Percentiles rank a stretch among this genome's conserved stretches.
phyloP scores from a whole-genome alignment of 1,284 basidiomycete species.

The Melampsora abietis-canadensis region DNA sequence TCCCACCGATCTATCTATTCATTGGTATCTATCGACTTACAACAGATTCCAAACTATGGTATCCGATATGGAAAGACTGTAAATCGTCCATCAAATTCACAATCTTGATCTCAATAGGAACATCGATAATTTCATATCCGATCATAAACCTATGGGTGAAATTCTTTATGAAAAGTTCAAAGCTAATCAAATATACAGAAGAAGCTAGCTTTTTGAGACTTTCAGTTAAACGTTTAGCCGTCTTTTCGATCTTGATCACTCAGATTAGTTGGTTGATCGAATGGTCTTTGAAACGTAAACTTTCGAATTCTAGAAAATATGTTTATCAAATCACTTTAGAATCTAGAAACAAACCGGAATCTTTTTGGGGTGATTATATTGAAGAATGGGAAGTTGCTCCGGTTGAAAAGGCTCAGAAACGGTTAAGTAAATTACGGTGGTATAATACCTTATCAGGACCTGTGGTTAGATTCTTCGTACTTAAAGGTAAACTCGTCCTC shows the following conservation, averaged over 20 bases:
- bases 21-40: conserved; percentile 70
- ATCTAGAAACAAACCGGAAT: conserved; percentile 70
- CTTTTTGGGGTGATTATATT: conserved; percentile 59
- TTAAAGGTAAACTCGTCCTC: conserved; percentile 46
- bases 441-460: conserved; percentile 47
- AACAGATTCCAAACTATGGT: conserved; percentile 64
- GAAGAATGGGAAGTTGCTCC: conserved; percentile 52
- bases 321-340: conserved; percentile 69
- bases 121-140: conserved; percentile 14
- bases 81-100: conserved; percentile 2
- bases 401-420: conserved; percentile 48
- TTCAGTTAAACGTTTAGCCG: conserved; percentile 59
- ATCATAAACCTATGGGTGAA: conserved; percentile 22
- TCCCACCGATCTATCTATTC: conserved; percentile 69
- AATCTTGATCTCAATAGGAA: conserved; percentile 2
- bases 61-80: conserved; percentile 62
- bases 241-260: conserved; percentile 66
- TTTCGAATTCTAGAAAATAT: conserved; percentile 69
- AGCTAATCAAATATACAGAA: not conserved
- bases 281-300: conserved; percentile 75
- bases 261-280: conserved; percentile 70
- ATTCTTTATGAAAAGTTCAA: conserved; percentile 10
- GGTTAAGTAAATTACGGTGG: conserved; percentile 43
- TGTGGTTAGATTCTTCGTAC: conserved; percentile 47
- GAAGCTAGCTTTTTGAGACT: not conserved